Evolutionary conservation across 2,329 filamentous ascomycete genomes (phyloP).

Genomic region (Xylariomycetidae sp.): DNA sequence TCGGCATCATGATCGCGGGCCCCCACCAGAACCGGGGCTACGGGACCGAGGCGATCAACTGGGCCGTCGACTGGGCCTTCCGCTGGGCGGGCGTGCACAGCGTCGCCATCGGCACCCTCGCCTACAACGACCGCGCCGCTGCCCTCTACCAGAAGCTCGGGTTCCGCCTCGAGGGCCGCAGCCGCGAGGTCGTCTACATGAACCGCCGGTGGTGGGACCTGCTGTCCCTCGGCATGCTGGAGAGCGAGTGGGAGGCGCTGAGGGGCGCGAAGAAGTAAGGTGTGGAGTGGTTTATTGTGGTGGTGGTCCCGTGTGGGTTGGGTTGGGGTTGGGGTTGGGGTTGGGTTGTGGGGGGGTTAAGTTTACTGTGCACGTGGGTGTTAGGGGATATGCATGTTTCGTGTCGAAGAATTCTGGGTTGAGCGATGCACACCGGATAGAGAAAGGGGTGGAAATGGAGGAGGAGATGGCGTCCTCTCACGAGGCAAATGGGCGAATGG

Average conservation of each 20-base stretch:
- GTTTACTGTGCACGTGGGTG: too few relatives aligned
- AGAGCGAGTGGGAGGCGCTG: slow-evolving; percentile 34
- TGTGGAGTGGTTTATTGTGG: too few relatives aligned
- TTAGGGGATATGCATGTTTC: too few relatives aligned
- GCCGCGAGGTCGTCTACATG: slow-evolving; percentile 37
- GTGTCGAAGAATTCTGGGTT: too few relatives aligned
- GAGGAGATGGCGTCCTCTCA: too few relatives aligned
- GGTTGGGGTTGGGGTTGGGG: too few relatives aligned
- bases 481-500: too few relatives aligned
- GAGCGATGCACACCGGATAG: too few relatives aligned
- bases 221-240: slow-evolving; percentile 32
- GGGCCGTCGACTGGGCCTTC: slow-evolving; percentile 44
- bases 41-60: slow-evolving; percentile 41
- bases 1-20: slow-evolving; percentile 33
- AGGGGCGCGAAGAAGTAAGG: too few relatives aligned
- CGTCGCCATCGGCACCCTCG: slow-evolving; percentile 34
- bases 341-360: too few relatives aligned
- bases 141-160: slow-evolving; percentile 40
- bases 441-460: too few relatives aligned
- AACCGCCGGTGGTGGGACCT: slow-evolving; percentile 36
- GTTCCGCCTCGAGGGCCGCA: slow-evolving; percentile 38
- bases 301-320: too few relatives aligned
- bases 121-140: slow-evolving; percentile 37
- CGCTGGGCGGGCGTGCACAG: slow-evolving; percentile 37
- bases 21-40: slow-evolving; percentile 36